phyloP scores from a whole-genome alignment of 495 filamentous ascomycete genomes.

The Peziza echinospora region DNA sequence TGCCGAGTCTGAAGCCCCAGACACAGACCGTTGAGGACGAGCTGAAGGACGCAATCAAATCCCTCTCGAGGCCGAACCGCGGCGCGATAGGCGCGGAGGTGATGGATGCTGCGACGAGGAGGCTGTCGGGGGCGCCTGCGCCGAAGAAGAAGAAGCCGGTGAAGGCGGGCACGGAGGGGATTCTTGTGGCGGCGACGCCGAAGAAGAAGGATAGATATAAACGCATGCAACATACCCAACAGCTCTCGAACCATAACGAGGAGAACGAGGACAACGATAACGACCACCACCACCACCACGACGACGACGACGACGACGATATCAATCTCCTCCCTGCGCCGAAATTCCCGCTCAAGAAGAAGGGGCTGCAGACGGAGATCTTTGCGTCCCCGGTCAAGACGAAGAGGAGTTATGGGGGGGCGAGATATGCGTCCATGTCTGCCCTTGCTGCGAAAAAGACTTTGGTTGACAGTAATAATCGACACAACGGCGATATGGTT shows the following conservation, averaged over 20 bases:
- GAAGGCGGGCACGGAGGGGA: conserved; percentile 27
- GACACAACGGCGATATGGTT: neutral
- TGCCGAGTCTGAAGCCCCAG: conserved; percentile 40
- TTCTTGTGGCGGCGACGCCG: conserved; percentile 64
- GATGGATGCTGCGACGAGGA: conserved; percentile 45
- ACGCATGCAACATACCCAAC: conserved; percentile 1
- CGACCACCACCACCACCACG: conserved; percentile 1
- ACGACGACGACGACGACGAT: neutral
- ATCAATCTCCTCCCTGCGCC: conserved; percentile 8
- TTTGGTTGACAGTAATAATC: neutral
- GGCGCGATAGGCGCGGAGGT: conserved; percentile 50
- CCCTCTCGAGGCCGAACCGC: conserved; percentile 73
- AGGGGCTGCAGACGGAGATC: neutral
- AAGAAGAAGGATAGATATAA: conserved; percentile 18
- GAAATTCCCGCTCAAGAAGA: neutral
- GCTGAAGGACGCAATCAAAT: conserved; percentile 58
- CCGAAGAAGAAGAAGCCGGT: conserved; percentile 43
- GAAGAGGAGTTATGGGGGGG: no score
- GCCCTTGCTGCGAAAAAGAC: neutral
- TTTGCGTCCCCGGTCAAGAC: neutral
- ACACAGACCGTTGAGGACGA: conserved; percentile 60
- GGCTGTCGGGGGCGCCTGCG: conserved; percentile 21
- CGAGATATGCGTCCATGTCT: neutral
- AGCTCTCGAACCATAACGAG: neutral
- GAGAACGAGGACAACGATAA: neutral